These are phyloP conservation scores for Rusavskia elegans DNA, from an alignment of 495 filamentous ascomycete species.

Conservation along the genomic window DNA sequence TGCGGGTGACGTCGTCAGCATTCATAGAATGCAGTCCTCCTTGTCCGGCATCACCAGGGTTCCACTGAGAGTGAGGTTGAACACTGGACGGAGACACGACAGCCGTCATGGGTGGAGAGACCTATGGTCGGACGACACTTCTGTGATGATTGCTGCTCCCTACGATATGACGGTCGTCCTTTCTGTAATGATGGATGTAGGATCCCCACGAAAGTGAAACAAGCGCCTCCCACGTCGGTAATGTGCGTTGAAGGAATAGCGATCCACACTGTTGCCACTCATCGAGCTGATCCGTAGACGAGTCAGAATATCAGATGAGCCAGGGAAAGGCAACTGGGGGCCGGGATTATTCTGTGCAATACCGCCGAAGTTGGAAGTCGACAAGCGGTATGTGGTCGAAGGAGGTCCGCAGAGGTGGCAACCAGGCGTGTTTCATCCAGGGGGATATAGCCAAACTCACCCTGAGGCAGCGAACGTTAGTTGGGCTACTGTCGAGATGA, in stretches of 20 bases:
- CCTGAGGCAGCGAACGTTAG: no score
- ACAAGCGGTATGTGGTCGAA: no score
- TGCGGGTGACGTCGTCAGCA: slow-evolving; percentile 71
- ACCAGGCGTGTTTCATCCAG: no score
- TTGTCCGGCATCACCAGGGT: slow-evolving; percentile 56
- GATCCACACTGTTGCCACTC: neutral
- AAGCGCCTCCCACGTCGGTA: neutral
- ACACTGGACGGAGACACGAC: slow-evolving; percentile 88
- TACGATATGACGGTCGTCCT: neutral
- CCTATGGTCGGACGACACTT: neutral
- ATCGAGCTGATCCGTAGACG: neutral
- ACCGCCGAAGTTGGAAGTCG: no score
- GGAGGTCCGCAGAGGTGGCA: no score
- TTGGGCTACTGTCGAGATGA: neutral
- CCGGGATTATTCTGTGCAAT: no score
- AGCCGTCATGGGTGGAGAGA: slow-evolving; percentile 63
- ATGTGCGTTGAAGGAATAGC: neutral
- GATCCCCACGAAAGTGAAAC: neutral
- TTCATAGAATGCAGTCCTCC: slow-evolving; percentile 64
- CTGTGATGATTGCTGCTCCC: neutral
- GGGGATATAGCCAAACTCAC: no score
- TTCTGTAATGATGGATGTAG: neutral
- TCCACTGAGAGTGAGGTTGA: slow-evolving; percentile 50
- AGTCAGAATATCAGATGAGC: neutral
- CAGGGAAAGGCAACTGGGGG: no score